These are phyloP conservation scores for Vitis amurensis DNA, from an alignment of 164 flowering plant genomes.

Conservation along the genomic window DNA sequence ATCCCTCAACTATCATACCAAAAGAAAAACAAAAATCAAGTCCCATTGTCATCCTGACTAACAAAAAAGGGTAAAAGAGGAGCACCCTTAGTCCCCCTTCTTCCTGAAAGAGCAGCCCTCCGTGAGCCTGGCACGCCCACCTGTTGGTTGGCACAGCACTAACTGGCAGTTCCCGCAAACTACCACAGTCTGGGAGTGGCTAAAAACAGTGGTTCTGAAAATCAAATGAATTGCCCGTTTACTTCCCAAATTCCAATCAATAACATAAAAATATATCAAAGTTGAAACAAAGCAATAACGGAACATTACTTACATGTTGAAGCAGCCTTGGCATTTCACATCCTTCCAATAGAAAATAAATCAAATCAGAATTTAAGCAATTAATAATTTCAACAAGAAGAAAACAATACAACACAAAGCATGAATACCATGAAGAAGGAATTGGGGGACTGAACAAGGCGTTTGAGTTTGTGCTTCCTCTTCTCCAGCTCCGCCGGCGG, in stretches of 20 bases:
- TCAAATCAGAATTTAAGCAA: too few species aligned
- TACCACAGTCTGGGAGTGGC: conserved; percentile 62
- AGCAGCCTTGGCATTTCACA: conserved; percentile 63
- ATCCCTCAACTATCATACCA: too few species aligned
- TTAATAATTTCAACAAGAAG: neutral
- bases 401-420: neutral
- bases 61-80: neutral
- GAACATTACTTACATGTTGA: conserved; percentile 46
- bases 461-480: conserved; percentile 62
- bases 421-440: conserved; percentile 51
- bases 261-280: neutral
- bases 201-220: conserved; percentile 51
- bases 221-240: neutral
- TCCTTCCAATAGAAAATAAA: conserved; percentile 27
- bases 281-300: neutral
- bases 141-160: conserved; percentile 57
- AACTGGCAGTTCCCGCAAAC: conserved; percentile 59
- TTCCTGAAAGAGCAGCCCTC: conserved; percentile 61
- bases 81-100: conserved; percentile 36
- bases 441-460: conserved; percentile 57
- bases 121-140: conserved; percentile 49
- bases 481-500: conserved; percentile 66
- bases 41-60: too few species aligned
- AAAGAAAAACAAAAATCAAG: too few species aligned
- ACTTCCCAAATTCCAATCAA: too few species aligned